Conservation (phyloP, 768 basidiomycete species). For the Hygrocybe coccinea region DNA sequence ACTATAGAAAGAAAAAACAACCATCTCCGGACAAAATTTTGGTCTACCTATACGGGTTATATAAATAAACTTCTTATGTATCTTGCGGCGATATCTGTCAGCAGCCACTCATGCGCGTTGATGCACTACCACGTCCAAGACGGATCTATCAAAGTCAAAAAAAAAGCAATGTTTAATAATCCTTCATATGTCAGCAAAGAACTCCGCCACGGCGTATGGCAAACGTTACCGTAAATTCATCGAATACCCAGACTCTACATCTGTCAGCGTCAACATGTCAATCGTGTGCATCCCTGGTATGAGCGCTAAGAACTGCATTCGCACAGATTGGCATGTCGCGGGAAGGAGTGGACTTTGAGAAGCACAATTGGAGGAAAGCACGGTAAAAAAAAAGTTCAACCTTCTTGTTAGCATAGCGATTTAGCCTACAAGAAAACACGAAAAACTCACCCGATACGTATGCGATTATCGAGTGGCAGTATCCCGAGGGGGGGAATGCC, state of each 20-base stretch:
- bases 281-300: constrained; percentile 76
- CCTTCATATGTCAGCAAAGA: constrained; percentile 7
- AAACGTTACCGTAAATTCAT: constrained; percentile 69
- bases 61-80: too few relatives aligned
- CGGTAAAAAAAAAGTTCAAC: constrained; percentile 7
- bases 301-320: constrained; percentile 81
- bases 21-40: too few relatives aligned
- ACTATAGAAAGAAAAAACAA: too few relatives aligned
- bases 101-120: too few relatives aligned
- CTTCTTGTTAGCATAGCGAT: too few relatives aligned
- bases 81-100: neutral
- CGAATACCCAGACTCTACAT: constrained; percentile 65
- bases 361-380: neutral
- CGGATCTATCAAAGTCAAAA: constrained; percentile 43
- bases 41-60: too few relatives aligned
- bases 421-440: too few relatives aligned
- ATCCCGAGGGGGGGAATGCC: constrained; percentile 47
- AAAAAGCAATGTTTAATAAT: neutral
- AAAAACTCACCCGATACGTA: constrained; percentile 66
- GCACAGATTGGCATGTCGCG: constrained; percentile 77
- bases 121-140: constrained; percentile 72
- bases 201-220: too few relatives aligned
- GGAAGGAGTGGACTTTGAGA: constrained; percentile 65
- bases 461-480: constrained; percentile 69
- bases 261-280: constrained; percentile 65